Percentiles rank a stretch among this genome's conserved stretches.
phyloP scores from a whole-genome alignment of 495 filamentous ascomycete genomes.

The Mytilinidion resinicola region DNA sequence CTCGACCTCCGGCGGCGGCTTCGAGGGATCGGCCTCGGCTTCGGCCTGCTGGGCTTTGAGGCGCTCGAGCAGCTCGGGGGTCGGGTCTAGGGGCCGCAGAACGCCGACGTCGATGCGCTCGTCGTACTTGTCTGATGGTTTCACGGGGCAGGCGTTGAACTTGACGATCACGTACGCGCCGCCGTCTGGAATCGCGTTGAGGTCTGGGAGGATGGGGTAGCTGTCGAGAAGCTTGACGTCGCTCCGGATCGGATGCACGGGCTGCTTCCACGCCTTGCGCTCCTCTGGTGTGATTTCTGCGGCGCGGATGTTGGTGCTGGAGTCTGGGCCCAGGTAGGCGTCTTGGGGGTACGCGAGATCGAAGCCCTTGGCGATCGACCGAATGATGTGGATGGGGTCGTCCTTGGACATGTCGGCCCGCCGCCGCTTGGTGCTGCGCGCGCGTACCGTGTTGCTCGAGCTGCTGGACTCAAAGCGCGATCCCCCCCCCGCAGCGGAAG shows the following conservation, averaged over 20 bases:
- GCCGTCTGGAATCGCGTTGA: slow-evolving; percentile 80
- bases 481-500: slow-evolving; percentile 47
- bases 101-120: slow-evolving; percentile 73
- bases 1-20: slow-evolving; percentile 53
- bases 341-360: slow-evolving; percentile 67
- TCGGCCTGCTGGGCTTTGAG: slow-evolving; percentile 44
- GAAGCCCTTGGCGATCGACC: slow-evolving; percentile 78
- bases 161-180: slow-evolving; percentile 84
- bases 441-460: slow-evolving; percentile 36
- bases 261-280: slow-evolving; percentile 60
- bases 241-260: slow-evolving; percentile 78
- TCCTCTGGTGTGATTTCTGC: slow-evolving; percentile 53
- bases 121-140: slow-evolving; percentile 56
- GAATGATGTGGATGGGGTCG: slow-evolving; percentile 74
- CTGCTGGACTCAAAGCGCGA: slow-evolving; percentile 42
- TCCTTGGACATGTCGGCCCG: slow-evolving; percentile 55
- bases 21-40: slow-evolving; percentile 55
- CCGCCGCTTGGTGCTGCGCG: slow-evolving; percentile 34
- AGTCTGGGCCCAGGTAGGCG: slow-evolving; percentile 51
- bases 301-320: slow-evolving; percentile 45
- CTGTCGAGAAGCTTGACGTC: slow-evolving; percentile 69
- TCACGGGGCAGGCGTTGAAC: slow-evolving; percentile 74
- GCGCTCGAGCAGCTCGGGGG: slow-evolving; percentile 38
- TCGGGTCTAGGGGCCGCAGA: slow-evolving; percentile 56
- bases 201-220: slow-evolving; percentile 78